A percentile compares a stretch with the other conserved stretches of the same genome.
phyloP scores from a whole-genome alignment of 306 rosid species.

The Calophaca sinica region DNA sequence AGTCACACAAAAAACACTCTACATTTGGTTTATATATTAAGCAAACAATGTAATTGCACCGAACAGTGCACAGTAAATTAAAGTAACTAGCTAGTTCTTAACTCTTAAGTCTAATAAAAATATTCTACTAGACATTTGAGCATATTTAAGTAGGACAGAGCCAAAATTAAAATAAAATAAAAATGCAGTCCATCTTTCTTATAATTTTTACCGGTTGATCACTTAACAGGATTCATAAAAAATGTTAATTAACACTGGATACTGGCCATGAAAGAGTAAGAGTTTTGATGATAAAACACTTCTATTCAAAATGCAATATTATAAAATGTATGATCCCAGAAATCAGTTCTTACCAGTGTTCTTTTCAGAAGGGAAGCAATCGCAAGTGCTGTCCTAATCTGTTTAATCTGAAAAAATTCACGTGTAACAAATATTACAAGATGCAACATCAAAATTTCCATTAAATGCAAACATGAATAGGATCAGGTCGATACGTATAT shows the following conservation, averaged over 20 bases:
- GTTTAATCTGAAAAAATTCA: slow-evolving; percentile 71
- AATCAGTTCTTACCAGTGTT: slow-evolving; percentile 75
- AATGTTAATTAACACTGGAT: slow-evolving; percentile 12
- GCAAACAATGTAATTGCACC: neutral
- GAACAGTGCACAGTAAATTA: slow-evolving; percentile 8
- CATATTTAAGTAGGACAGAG: slow-evolving; percentile 2
- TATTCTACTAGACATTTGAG: neutral
- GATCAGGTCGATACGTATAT: slow-evolving; percentile 57
- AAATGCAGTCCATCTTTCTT: neutral
- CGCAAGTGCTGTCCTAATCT: slow-evolving; percentile 90
- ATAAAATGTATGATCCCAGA: slow-evolving; percentile 22
- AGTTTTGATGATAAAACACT: slow-evolving; percentile 27
- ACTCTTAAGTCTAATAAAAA: neutral
- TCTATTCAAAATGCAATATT: slow-evolving; percentile 25
- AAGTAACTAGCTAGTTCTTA: slow-evolving; percentile 12
- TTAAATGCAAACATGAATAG: slow-evolving; percentile 43
- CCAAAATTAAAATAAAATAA: slow-evolving; percentile 4
- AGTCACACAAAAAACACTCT: neutral
- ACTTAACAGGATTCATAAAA: slow-evolving; percentile 6
- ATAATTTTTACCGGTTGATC: slow-evolving; percentile 18
- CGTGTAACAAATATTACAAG: slow-evolving; percentile 37
- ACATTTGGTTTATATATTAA: slow-evolving; percentile 19
- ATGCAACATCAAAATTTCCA: slow-evolving; percentile 34
- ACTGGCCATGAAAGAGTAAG: slow-evolving; percentile 5
- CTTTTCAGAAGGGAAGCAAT: slow-evolving; percentile 89